phyloP scores from a whole-genome alignment of 1,284 basidiomycete species.

The Athelia sp. region DNA sequence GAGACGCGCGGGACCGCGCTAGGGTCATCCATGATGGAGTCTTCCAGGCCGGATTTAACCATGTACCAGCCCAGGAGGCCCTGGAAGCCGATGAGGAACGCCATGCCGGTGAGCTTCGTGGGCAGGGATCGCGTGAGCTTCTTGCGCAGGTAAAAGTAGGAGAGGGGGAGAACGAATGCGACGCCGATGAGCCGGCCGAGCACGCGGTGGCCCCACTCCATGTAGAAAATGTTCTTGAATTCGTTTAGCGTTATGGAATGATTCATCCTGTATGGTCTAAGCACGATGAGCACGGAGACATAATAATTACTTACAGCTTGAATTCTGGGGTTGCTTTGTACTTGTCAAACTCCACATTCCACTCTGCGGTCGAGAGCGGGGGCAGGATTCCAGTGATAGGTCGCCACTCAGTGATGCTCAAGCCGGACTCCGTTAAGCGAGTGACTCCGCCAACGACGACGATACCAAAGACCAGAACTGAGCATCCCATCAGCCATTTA shows the following conservation, averaged over 20 bases:
- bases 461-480: constrained; percentile 85
- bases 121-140: constrained; percentile 63
- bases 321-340: constrained; percentile 96
- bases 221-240: constrained; percentile 97
- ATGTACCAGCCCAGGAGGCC: constrained; percentile 98
- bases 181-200: constrained; percentile 89
- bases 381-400: constrained; percentile 90
- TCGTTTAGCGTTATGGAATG: constrained; percentile 82
- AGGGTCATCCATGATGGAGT: constrained; percentile 74
- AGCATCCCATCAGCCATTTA: constrained; percentile 80
- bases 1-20: constrained; percentile 91
- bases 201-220: constrained; percentile 98
- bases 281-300: not conserved
- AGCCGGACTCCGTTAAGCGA: constrained; percentile 93
- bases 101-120: constrained; percentile 64
- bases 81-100: constrained; percentile 82
- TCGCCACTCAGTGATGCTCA: constrained; percentile 98
- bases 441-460: constrained; percentile 97
- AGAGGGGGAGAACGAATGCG: constrained; percentile 74
- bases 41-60: constrained; percentile 94
- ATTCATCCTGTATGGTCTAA: constrained; percentile 64
- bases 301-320: constrained; percentile 70
- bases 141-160: constrained; percentile 73
- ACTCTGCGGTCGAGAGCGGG: constrained; percentile 73
- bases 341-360: constrained; percentile 91